Evolutionary conservation across 306 rosid species (phyloP), one percentile per base, ranked within the genome.

Genomic region (Rosa persica): DNA sequence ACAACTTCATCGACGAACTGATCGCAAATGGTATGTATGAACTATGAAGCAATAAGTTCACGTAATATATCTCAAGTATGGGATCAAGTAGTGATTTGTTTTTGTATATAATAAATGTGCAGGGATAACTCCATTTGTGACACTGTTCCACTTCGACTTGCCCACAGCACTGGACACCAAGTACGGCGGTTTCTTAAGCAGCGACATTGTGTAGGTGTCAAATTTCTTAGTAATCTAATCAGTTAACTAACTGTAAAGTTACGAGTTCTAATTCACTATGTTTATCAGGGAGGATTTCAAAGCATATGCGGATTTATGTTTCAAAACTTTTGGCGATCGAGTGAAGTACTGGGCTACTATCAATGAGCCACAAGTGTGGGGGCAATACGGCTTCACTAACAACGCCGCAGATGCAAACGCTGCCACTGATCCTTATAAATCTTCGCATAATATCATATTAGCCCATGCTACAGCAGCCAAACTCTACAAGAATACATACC

Each of bases 121-220:
- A 61, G 67, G 67, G 7, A 61, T 61, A 4, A 61, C 67, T 61
- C 67, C 67, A 13, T 61, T 61, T 61, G 67, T 61, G 67, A 61
- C 67, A 13, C 19, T 61, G 67, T 27, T 61, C 20, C 67, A 61
- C 67, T 61, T 61, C 39, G 67, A 61, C 67, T 61, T 61, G 9
- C 67, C 67, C 20, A 61, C 67, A 30, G 40, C 67, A 5, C 40
- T 61, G 40, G 3, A 61, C 17, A 27, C 20, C 5, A 30, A 30
- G 19, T 61, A 61, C 67, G 15, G 12, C 7, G 67, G 67, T 61
- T 61, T 61, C 67, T 27, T 61, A 5, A 61, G 67, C 40, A 25
- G 19, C 15, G 8, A 61, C 19, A 30, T 61, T 13, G 39, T 61
- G 67, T 61, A 27, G 39, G 40, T 61, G 19, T 30, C 67, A 27